Evolutionary conservation across 352 stramenopile species (phyloP), one percentile per base, ranked within the genome.

Genomic region (Globisporangium solare): DNA sequence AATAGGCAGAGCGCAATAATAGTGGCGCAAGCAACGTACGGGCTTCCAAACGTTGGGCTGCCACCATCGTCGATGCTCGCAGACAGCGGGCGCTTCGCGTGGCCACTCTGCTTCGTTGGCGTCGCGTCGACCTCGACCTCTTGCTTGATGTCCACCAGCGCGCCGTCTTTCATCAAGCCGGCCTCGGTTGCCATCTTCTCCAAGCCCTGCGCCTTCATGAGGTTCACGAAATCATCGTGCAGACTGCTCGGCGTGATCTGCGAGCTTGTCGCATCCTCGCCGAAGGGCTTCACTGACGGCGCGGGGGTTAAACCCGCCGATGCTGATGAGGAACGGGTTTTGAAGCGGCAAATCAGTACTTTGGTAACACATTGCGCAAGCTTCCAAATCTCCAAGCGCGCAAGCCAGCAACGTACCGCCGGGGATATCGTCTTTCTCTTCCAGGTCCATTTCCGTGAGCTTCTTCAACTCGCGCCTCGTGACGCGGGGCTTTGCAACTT

Each of bases 201-300:
- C 6, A 92, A 52, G 2, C 84, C 84, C 57, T 92, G 71, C 5
- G 80, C 73, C 67, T 90, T 89, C 84, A 94, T 94, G 54, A 94
- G 71, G 48, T 88, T 91, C 47, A 92, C 76, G 58, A 94, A 92
- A 55, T 94, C 84, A 51, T 94, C 84, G 56, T 94, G 84, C 22
- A 94, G 77, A 66, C 84, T 94, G 45, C 68, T 86, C 11, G 84
- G 72, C 0, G 84, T 88, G 22, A 79, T 67, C 14, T 61, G 63
- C 14, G 66, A 58, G 24, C 47, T 76, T 21, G 41, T 61, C 24
- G 54, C 48, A 52, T 82, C 66, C n/a, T 74, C 67, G 21, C 69
- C 71, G 56, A 86, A 83, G 13, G 74, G 56, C 42, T 57, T 68
- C 20, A 49, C 42, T 27, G 40, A 14, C 15, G 51, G 32, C n/a